Base-by-base conservation (phyloP, 768 basidiomycete species). In the Mycena vulgaris region DNA sequence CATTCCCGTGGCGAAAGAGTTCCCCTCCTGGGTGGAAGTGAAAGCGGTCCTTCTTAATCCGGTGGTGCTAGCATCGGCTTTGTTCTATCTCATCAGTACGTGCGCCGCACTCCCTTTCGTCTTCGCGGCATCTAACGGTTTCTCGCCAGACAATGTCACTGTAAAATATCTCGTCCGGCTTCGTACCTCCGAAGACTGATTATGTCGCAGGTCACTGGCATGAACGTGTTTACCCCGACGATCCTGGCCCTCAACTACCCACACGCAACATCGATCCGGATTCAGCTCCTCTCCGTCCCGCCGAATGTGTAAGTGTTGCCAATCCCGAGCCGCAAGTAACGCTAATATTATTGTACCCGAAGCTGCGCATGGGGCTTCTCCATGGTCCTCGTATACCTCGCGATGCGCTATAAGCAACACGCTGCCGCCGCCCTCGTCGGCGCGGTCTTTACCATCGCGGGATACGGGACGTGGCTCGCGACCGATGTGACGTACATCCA, bases 201-300 rank as follows among this genome's bases (percentile, higher is more conserved):
- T 51, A 45, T n/a, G 17, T n/a, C 28, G 10, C 23, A 62, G 60
- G 60, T 65, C 4, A 65, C 55, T 2, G 52, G 63, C 28, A 42
- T 57, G 63, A 47, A 19, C 35, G 25, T 67, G 14, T 67, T 67
- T 31, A 59, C 57, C 2, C 66, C 66, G 21, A 67, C 66, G 5
- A 67, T 67, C 14, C 47, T 60, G 4, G 47, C 57, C 2, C 57
- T 67, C 57, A 67, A 67, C 35, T 67, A 67, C 42, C 66, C 66
- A 0, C 8, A 31, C 48, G 55, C 58, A 19, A 23, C 47, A 2
- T 8, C 57, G 11, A 52, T 61, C 8, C 57, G 37, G 1, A 48
- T 67, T 35, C 66, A 67, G 35, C 55, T 67, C 14, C 57, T 58
- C 48, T 40, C 66, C 35, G 58, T 61, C 16, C 58, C 58, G 1